A percentile compares a stretch with the other conserved stretches of the same genome.
These are phyloP conservation scores for Recurvomyces mirabilis DNA, from an alignment of 495 filamentous ascomycete genomes.

Conservation along the genomic window DNA sequence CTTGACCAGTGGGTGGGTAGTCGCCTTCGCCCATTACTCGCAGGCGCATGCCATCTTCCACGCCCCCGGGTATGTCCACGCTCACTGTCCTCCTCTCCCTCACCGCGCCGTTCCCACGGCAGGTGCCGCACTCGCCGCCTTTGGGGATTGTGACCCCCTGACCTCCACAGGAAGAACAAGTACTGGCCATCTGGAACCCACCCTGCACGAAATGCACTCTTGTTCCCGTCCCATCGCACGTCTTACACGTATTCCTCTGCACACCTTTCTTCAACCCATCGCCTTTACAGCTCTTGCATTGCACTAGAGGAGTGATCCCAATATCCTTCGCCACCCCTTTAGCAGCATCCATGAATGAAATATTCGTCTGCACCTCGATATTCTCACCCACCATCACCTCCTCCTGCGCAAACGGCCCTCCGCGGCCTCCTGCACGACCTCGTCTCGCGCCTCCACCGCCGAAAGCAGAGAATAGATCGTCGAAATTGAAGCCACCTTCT, in stretches of 20 bases:
- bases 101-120: slow-evolving; percentile 65
- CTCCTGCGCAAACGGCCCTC: slow-evolving; percentile 58
- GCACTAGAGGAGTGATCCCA: slow-evolving; percentile 58
- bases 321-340: slow-evolving; percentile 76
- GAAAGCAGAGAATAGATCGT: slow-evolving; percentile 88
- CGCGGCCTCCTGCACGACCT: slow-evolving; percentile 38
- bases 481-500: slow-evolving; percentile 80
- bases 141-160: slow-evolving; percentile 58
- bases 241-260: slow-evolving; percentile 57
- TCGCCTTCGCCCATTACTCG: slow-evolving; percentile 75
- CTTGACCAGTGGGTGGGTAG: slow-evolving; percentile 59
- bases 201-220: slow-evolving; percentile 79
- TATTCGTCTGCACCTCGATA: slow-evolving; percentile 83
- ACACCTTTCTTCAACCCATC: slow-evolving; percentile 74
- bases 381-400: slow-evolving; percentile 77
- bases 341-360: slow-evolving; percentile 93
- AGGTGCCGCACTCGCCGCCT: slow-evolving; percentile 67
- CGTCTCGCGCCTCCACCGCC: slow-evolving; percentile 48
- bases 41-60: slow-evolving; percentile 91
- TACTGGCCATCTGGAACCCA: slow-evolving; percentile 90
- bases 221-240: slow-evolving; percentile 77
- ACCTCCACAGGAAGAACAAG: slow-evolving; percentile 71
- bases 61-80: slow-evolving; percentile 84
- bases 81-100: slow-evolving; percentile 67
- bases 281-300: slow-evolving; percentile 72